Evolutionary conservation across 148 eudicot genomes (phyloP), one percentile per base, ranked within the genome.

Genomic region (Rhododendron henanense): DNA sequence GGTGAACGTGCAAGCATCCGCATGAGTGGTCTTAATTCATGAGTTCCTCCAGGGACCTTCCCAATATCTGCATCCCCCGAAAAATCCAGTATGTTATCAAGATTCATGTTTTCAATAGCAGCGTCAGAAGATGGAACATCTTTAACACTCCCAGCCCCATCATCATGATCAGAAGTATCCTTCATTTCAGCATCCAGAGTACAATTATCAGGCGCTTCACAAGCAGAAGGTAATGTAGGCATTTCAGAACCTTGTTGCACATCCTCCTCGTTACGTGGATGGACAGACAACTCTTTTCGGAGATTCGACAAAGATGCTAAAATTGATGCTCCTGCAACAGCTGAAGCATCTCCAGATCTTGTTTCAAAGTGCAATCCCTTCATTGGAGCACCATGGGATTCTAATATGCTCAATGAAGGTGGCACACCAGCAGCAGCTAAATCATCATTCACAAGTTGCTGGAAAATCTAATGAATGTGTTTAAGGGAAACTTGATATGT

Each of bases 271-370:
- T 94, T 90, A 71, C 78, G 88, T 83, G 97, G 94, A 85, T 97
- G 95, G 81, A 95, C 87, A 57, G 94, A 87, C 83, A 91, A 88
- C 74, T 92, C 92, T 87, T 96, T 92, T 75, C 84, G 86, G 61
- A 90, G 85, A 87, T 87, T 93, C 28, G 99, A 88, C 85, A 94
- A 63, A 23, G 98, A 93, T 63, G 93, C 93, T 86, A 95, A 83
- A 84, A 93, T 92, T 57, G 98, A 93, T 78, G 99, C 98, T 84
- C 94, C 99, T 75, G 97, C 91, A 65, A 88, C 97, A 57, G 93
- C 90, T 63, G 95, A 91, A 47, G 94, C 87, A 78, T 94, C 98
- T 82, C 92, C 90, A 81, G 94, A 90, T 91, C 92, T 92, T 85
- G 92, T 89, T 87, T 91, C 90, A 31, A 89, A 87, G 59, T 89